A percentile compares a stretch with the other conserved stretches of the same genome.
Conservation (phyloP, 371 early-diverging fungal species). For the Umbelopsis sp. region DNA sequence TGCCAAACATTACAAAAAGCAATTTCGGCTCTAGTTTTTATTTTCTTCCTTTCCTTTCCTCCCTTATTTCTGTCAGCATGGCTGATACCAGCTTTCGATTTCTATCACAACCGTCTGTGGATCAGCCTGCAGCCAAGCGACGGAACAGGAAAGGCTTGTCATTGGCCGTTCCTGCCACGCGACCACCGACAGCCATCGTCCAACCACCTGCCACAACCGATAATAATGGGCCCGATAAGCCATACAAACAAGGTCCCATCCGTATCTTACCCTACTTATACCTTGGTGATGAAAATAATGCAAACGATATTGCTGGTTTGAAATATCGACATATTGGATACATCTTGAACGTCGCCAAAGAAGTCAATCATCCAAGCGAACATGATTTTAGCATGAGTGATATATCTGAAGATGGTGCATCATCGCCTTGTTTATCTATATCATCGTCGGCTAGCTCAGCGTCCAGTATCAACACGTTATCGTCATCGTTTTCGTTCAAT, state of each 20-base stretch:
- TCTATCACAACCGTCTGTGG: conserved; percentile 21
- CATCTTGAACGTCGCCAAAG: conserved; percentile 82
- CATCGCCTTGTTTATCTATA: conserved; percentile 41
- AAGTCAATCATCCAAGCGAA: conserved; percentile 58
- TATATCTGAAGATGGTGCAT: conserved; percentile 23
- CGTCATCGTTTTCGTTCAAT: conserved; percentile 14
- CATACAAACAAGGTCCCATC: conserved; percentile 53
- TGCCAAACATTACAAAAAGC: conserved; percentile 5
- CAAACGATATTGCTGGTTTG: conserved; percentile 48
- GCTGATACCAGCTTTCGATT: conserved; percentile 19
- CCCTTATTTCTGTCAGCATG: conserved; percentile 29
- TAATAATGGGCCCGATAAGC: conserved; percentile 19
- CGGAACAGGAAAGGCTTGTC: conserved; percentile 45
- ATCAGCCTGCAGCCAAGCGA: conserved; percentile 21
- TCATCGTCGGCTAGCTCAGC: conserved; percentile 37
- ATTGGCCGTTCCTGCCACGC: conserved; percentile 32
- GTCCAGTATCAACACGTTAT: conserved; percentile 29
- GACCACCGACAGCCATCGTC: not conserved
- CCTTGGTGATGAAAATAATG: conserved; percentile 72
- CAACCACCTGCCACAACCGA: conserved; percentile 19
- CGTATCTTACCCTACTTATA: conserved; percentile 72
- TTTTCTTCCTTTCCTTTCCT: conserved; percentile 8
- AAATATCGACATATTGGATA: conserved; percentile 50
- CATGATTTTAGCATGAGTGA: conserved; percentile 33
- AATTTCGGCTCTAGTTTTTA: conserved; percentile 9